Evolutionary conservation across 208 protist species (phyloP), one percentile per base, ranked within the genome.

Genomic region (Borovskyia barvae): DNA sequence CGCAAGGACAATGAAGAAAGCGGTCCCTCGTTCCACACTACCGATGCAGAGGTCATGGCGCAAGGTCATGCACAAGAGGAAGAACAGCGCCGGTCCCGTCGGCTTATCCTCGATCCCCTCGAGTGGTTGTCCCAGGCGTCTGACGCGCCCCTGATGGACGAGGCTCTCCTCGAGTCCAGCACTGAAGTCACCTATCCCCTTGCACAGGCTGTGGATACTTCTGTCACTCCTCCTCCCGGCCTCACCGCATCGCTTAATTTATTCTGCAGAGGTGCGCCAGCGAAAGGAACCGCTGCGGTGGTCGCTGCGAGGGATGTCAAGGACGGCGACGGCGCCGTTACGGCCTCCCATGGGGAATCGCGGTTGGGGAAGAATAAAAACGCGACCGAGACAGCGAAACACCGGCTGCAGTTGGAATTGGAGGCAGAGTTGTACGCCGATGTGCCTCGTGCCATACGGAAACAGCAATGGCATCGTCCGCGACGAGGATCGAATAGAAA

Each of bases 71-170:
- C 29, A 32, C n/a, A 43, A 28, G 11, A 5, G 15, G 11, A 11
- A 35, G 5, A 17, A 7, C 36, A n/a, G 17, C 36, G 43, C 12
- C 48, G 45, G 30, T n/a, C 67, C 2, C 40, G 33, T 3, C 47
- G 7, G 5, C 42, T 75, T 30, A 77, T 85, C 37, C 25, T 80
- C 8, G 81, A 88, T 41, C 77, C 77, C 1, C 64, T 88, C 7
- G 42, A 75, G 61, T 88, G 77, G 77, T 56, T 88, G 11, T 43
- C 70, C 0, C 66, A 85, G 54, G 39, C 66, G 5, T 4, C 61
- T 0, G 62, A 77, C 51, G 61, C 67, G 1, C 81, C 81, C 5
- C 72, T 85, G 12, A 75, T 87, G 76, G 57, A 72, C 19, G 8
- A 22, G n/a, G 65, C 46, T 8, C 4, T 65, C 9, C 59, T 86